Evolutionary conservation across 805 yeast genomes (phyloP).

Genomic region (Saturnispora hagleri): DNA sequence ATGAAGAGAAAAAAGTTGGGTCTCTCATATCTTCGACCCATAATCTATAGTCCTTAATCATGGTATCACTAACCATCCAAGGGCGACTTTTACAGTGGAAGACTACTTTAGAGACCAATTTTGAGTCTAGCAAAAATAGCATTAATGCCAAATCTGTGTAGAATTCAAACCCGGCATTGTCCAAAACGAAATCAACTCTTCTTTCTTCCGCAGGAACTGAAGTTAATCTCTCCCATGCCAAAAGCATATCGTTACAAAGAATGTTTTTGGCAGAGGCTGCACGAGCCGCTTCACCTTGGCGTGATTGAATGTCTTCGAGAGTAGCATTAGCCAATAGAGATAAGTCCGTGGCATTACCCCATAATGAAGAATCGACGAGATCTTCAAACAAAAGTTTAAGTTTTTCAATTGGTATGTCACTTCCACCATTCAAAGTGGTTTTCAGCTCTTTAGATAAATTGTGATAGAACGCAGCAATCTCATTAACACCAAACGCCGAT

Average conservation of each 20-base stretch:
- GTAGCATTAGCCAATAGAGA: constrained; percentile 84
- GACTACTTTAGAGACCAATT: constrained; percentile 53
- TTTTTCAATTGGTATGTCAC: constrained; percentile 27
- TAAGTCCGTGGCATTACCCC: constrained; percentile 98
- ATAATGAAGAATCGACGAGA: constrained; percentile 76
- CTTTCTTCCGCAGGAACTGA: constrained; percentile 25
- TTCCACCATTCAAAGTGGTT: constrained; percentile 15
- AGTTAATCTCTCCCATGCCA: constrained; percentile 50
- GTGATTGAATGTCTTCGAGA: constrained; percentile 78
- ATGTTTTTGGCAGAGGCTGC: constrained; percentile 73
- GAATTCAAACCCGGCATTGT: constrained; percentile 92
- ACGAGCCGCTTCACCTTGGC: constrained; percentile 86
- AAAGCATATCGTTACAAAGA: constrained; percentile 60
- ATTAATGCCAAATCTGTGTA: constrained; percentile 72
- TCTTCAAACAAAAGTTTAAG: constrained; percentile 63
- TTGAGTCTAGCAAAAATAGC: constrained; percentile 60
- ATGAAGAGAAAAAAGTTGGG: constrained; percentile 36
- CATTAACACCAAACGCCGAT: constrained; percentile 70
- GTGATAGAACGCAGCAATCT: constrained; percentile 60
- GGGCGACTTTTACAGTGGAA: constrained; percentile 88
- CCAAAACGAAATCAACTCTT: constrained; percentile 76
- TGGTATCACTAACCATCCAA: constrained; percentile 96
- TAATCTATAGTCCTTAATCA: constrained; percentile 66
- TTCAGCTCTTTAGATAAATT: constrained; percentile 25
- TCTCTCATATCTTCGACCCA: constrained; percentile 50